Evolutionary conservation across 2,329 filamentous ascomycete species (phyloP).

Genomic region (Rasamsonia emersonii): DNA sequence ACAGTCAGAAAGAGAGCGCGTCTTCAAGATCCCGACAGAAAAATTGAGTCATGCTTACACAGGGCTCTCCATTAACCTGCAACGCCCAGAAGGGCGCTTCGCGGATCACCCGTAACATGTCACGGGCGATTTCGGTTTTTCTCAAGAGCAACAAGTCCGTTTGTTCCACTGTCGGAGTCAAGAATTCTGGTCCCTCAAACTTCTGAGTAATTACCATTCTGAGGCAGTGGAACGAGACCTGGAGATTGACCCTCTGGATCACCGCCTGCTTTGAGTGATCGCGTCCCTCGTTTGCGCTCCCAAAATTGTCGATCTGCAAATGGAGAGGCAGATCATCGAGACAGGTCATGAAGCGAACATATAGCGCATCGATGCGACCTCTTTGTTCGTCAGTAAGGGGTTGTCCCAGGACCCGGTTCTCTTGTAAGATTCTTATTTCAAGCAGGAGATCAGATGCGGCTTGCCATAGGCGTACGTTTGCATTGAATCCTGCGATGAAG

Average conservation of each 20-base stretch:
- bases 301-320: slow-evolving; percentile 18
- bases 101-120: slow-evolving; percentile 34
- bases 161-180: slow-evolving; percentile 5
- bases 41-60: slow-evolving; percentile 3
- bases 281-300: slow-evolving; percentile 5
- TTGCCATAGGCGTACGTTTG: slow-evolving; percentile 35
- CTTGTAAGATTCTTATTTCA: slow-evolving; percentile 20
- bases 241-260: slow-evolving; percentile 36
- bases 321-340: slow-evolving; percentile 32
- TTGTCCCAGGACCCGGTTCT: slow-evolving; percentile 5
- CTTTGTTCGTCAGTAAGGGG: slow-evolving; percentile 16
- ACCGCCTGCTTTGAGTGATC: slow-evolving; percentile 18
- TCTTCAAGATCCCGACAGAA: too few relatives aligned
- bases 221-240: slow-evolving; percentile 23
- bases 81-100: slow-evolving; percentile 33
- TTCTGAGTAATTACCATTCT: slow-evolving; percentile 31
- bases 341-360: slow-evolving; percentile 34
- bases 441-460: slow-evolving; percentile 33
- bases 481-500: slow-evolving; percentile 36
- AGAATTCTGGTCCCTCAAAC: slow-evolving; percentile 14
- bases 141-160: slow-evolving; percentile 13
- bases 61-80: slow-evolving; percentile 5
- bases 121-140: slow-evolving; percentile 38
- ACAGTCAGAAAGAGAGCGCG: too few relatives aligned
- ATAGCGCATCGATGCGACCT: slow-evolving; percentile 28